Evolutionary conservation across 352 stramenopile species (phyloP).

Genomic region (Phytophthora fragariaefolia): DNA sequence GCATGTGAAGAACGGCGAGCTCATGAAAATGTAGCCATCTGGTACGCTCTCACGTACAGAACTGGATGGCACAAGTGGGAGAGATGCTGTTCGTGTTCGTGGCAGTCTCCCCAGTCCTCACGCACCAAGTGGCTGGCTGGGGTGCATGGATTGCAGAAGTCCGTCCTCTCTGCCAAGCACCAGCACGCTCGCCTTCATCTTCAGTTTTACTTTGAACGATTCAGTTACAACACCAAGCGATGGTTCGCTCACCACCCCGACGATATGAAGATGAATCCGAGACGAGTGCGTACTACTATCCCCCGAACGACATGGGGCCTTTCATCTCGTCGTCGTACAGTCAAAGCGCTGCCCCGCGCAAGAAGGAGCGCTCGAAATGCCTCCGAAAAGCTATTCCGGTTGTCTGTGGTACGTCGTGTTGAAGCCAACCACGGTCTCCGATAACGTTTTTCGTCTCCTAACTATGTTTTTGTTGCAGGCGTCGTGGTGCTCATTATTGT

Average conservation of each 20-base stretch:
- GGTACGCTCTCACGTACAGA: not conserved
- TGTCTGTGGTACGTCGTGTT: slow-evolving; percentile 26
- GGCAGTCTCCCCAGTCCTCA: slow-evolving; percentile 1
- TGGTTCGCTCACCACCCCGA: slow-evolving; percentile 29
- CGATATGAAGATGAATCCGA: slow-evolving; percentile 36
- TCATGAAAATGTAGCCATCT: slow-evolving; percentile 6
- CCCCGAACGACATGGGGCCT: slow-evolving; percentile 34
- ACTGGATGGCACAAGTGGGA: slow-evolving; percentile 4
- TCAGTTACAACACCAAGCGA: slow-evolving; percentile 26
- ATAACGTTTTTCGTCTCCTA: slow-evolving; percentile 1
- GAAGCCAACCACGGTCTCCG: not conserved
- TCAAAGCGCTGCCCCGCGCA: slow-evolving; percentile 28
- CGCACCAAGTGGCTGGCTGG: not conserved
- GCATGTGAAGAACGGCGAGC: not conserved
- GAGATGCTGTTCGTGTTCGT: slow-evolving; percentile 15
- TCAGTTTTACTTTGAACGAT: slow-evolving; percentile 34
- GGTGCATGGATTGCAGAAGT: slow-evolving; percentile 1
- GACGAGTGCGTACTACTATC: slow-evolving; percentile 37
- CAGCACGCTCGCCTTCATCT: slow-evolving; percentile 3
- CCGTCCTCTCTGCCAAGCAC: slow-evolving; percentile 27
- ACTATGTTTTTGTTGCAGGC: slow-evolving; percentile 5
- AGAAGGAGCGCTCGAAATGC: slow-evolving; percentile 32
- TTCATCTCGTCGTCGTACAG: slow-evolving; percentile 37
- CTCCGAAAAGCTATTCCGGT: slow-evolving; percentile 31
- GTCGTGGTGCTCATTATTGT: slow-evolving; percentile 44